These are phyloP conservation scores for Baorangia bicolor DNA, from an alignment of 768 basidiomycete species.

Conservation along the genomic window DNA sequence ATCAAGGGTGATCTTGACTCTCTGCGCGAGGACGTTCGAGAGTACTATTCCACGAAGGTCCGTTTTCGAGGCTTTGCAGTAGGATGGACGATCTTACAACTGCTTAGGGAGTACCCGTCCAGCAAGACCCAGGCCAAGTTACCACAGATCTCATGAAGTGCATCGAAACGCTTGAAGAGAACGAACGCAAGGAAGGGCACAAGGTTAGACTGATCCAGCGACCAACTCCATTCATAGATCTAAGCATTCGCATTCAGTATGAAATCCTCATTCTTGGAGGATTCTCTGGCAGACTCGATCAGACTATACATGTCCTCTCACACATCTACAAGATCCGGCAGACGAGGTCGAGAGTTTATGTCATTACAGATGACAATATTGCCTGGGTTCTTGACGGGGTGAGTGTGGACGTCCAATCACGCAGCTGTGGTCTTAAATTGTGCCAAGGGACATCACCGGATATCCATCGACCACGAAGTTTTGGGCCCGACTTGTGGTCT, in stretches of 20 bases:
- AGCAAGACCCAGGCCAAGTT: slow-evolving; percentile 70
- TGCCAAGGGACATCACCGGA: slow-evolving; percentile 75
- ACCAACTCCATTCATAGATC: background rate
- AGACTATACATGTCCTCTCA: slow-evolving; percentile 88
- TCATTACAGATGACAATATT: slow-evolving; percentile 85
- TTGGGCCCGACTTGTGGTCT: slow-evolving; percentile 92
- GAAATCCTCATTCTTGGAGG: slow-evolving; percentile 84
- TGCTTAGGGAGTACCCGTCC: slow-evolving; percentile 62
- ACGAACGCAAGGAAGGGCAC: slow-evolving; percentile 45
- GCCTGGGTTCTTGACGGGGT: slow-evolving; percentile 88
- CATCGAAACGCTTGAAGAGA: slow-evolving; percentile 56
- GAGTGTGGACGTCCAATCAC: slow-evolving; percentile 17
- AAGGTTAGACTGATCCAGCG: slow-evolving; percentile 31
- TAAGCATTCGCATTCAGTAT: slow-evolving; percentile 39
- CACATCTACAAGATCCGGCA: slow-evolving; percentile 78
- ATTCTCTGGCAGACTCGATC: slow-evolving; percentile 88
- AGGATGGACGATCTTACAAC: background rate
- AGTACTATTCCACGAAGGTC: slow-evolving; percentile 65
- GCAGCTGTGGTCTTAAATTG: background rate
- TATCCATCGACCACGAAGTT: slow-evolving; percentile 67
- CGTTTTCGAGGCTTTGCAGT: slow-evolving; percentile 13
- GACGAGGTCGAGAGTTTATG: slow-evolving; percentile 58
- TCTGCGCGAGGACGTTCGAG: slow-evolving; percentile 67
- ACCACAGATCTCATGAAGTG: slow-evolving; percentile 99
- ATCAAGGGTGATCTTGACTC: slow-evolving; percentile 97